Conservation (phyloP, 106 monocot species). For the Acorus gramineus region DNA sequence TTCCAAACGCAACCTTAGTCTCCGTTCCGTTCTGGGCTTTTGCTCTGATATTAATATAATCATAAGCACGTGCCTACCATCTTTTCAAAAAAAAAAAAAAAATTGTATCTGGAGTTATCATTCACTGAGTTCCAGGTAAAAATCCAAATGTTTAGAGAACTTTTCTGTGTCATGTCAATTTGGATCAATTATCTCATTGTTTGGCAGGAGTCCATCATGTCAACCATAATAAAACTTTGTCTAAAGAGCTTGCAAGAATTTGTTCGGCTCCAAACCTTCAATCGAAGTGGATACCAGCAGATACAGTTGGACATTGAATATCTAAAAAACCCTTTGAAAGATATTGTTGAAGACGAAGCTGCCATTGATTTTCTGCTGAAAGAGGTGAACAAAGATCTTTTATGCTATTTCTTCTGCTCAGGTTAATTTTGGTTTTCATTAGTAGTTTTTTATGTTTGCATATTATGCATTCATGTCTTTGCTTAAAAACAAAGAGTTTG, state of each 20-base stretch:
- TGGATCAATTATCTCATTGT: neutral
- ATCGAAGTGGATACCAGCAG: slow-evolving; percentile 93
- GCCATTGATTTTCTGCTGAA: slow-evolving; percentile 78
- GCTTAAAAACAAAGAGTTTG: too few species aligned
- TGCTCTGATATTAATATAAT: too few species aligned
- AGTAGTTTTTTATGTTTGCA: too few species aligned
- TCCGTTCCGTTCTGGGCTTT: too few species aligned
- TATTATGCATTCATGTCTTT: too few species aligned
- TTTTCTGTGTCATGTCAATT: too few species aligned
- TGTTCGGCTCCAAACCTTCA: slow-evolving; percentile 86
- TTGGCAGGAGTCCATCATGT: slow-evolving; percentile 85
- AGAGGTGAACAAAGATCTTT: slow-evolving; percentile 37
- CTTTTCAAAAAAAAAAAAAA: too few species aligned
- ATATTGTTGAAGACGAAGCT: slow-evolving; percentile 74
- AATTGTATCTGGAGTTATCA: too few species aligned
- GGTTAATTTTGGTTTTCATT: neutral
- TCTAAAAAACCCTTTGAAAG: slow-evolving; percentile 78
- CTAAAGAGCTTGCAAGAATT: slow-evolving; percentile 96
- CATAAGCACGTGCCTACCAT: too few species aligned
- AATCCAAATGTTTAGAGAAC: too few species aligned
- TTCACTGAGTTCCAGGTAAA: too few species aligned
- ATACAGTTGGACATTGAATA: slow-evolving; percentile 94
- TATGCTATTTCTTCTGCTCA: neutral
- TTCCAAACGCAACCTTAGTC: too few species aligned
- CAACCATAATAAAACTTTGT: slow-evolving; percentile 74